Base-by-base conservation (phyloP, 2,329 filamentous ascomycete species). In the Ophiostoma quercus region DNA sequence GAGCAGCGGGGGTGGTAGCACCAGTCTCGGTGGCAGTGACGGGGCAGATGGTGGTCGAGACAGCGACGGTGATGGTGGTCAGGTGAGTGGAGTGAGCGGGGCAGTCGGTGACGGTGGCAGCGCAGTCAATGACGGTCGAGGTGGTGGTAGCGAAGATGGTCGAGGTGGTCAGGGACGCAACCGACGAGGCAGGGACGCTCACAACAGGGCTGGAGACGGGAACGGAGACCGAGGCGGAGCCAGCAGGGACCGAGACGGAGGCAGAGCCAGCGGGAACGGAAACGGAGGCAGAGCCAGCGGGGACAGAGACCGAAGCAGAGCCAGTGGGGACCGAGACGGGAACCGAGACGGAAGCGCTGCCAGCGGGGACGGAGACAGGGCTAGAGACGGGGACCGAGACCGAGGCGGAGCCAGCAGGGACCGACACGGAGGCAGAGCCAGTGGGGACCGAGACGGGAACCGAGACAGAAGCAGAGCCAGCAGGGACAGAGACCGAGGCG, bases 41-140 rank as follows among this genome's bases (percentile, higher is more conserved):
- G 29, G 85, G 86, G 82, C 85, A 88, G 76, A 88, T 77, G 57
- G 87, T 89, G 73, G 87, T 89, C 67, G 83, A 85, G 67, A 87
- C 75, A 66, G 86, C 78, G 71, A 89, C 76, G 7, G 84, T 86
- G 71, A 85, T 81, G 2, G 86, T 76, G 0, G 79, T 81, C 65
- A 82, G 79, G 69, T 80, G 80, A 14, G 81, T 82, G 69, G 79
- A 75, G 66, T 79, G 76, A 70, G 80, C 82, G 39, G 85, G 84
- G 81, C 85, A 88, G 79, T 85, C 78, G 54, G 81, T 79, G 66
- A 83, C 77, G 68, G 78, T 78, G 39, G 79, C 73, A n/a, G 76
- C 81, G 73, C 83, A 84, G 75, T 80, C 82, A 71, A 81, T 85
- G 77, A 86, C 79, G 70, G 84, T 86, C 71, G 79, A 79, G 71